Evolutionary conservation across 2,329 filamentous ascomycete species (phyloP), one percentile per base, ranked within the genome.

Genomic region (Monosporascus ibericus): DNA sequence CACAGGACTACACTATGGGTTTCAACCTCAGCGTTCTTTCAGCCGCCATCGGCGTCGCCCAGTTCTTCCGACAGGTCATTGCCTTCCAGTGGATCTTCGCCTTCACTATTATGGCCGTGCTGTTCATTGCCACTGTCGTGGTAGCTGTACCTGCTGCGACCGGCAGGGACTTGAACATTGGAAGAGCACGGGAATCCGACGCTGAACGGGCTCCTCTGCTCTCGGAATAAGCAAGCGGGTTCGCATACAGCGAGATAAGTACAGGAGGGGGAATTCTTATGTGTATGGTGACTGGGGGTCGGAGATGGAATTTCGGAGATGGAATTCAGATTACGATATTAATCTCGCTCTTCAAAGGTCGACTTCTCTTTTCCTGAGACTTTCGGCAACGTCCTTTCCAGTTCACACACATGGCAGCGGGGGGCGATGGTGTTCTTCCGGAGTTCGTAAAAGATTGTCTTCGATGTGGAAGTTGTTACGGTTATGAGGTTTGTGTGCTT

Each of bases 1-100:
- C 25, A 2, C 36, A 77, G 82, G 83, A 86, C 61, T 85, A 85
- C 68, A 87, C 87, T 24, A 86, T 95, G 66, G 90, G 91, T 2
- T 90, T 94, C 67, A 84, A 82, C 50, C 77, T 96, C 61, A 87
- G 84, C 60, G 78, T 91, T 44, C 74, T 95, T 47, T 74, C 83
- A 1, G 84, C 90, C 5, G 82, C 90, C 18, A 82, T 95, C 42
- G 90, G 88, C 14, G 82, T 94, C 17, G 80, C 83, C 15, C 91
- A 96, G 69, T 85, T 95, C 72, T 74, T 84, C 48, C 78, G 80
- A 63, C 84, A 90, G 67, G 70, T 86, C 54, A 77, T 95, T 59
- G 88, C 89, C 6, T 76, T 95, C 58, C 91, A 96, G 73, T 95
- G 90, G 90, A 92, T 95, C 70, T 95, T 95, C 68, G 88, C 90